phyloP scores from a whole-genome alignment of 495 filamentous ascomycete genomes.

The Oidiodendron maius region DNA sequence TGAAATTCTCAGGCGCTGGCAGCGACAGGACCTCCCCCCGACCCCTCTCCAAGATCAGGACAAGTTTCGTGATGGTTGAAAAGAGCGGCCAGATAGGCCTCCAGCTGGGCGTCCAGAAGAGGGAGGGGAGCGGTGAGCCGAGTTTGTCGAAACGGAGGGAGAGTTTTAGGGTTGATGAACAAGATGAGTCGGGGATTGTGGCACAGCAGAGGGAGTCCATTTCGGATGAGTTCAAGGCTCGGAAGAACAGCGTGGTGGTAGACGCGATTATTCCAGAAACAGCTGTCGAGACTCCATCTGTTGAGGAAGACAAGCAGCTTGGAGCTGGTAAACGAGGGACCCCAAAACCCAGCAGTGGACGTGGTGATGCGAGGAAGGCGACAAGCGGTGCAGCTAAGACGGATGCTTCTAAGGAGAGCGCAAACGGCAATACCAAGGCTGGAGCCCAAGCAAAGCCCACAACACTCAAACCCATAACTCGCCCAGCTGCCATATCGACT shows the following conservation, averaged over 20 bases:
- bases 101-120: constrained; percentile 19
- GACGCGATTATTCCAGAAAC: constrained; percentile 18
- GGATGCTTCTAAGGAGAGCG: constrained; percentile 12
- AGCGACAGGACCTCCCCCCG: constrained; percentile 37
- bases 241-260: constrained; percentile 11
- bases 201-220: constrained; percentile 14
- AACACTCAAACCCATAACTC: constrained; percentile 30
- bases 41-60: constrained; percentile 71
- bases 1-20: constrained; percentile 9
- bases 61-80: constrained; percentile 79
- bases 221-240: constrained; percentile 9
- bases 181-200: constrained; percentile 9
- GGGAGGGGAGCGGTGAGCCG: constrained; percentile 19
- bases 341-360: constrained; percentile 3
- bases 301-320: constrained; percentile 18
- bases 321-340: neutral
- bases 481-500: constrained; percentile 36
- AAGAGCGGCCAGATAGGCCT: constrained; percentile 46
- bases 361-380: constrained; percentile 12
- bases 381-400: neutral
- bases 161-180: constrained; percentile 23
- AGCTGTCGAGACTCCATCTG: constrained; percentile 14
- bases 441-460: constrained; percentile 15
- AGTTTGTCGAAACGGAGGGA: constrained; percentile 17
- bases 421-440: constrained; percentile 21